These are phyloP conservation scores for Talaromyces piceae DNA, from an alignment of 2,329 filamentous ascomycete genomes.

Conservation along the genomic window DNA sequence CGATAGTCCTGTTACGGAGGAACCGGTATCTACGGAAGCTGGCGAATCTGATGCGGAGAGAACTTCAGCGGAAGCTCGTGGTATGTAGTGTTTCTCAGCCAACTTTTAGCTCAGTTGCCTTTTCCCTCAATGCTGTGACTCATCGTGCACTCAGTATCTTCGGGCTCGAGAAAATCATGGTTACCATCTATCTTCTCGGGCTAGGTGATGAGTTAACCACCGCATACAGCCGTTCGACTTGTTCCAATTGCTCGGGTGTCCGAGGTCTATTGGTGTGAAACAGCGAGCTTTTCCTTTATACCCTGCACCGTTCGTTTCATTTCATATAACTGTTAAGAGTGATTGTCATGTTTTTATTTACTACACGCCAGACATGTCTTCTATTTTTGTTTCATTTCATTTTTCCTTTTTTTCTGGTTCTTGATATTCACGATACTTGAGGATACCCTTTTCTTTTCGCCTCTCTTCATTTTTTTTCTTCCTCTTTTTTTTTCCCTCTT, in stretches of 20 bases:
- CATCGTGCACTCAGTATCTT: conserved; percentile 7
- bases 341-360: background rate
- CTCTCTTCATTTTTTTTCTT: too few relatives aligned
- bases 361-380: background rate
- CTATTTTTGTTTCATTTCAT: background rate
- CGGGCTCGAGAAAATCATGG: conserved; percentile 10
- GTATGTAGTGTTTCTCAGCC: conserved; percentile 7
- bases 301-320: background rate
- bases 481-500: background rate
- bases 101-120: background rate
- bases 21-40: background rate
- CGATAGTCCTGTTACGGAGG: conserved; percentile 8
- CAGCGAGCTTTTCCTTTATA: background rate
- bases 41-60: conserved; percentile 11
- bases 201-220: background rate
- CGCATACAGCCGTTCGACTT: background rate
- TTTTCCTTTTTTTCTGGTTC: too few relatives aligned
- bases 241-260: background rate
- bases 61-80: conserved; percentile 3
- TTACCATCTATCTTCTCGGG: conserved; percentile 8
- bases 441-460: background rate
- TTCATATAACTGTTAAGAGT: background rate
- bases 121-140: background rate
- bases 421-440: conserved; percentile 1
- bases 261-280: background rate